Evolutionary conservation across 2,329 filamentous ascomycete species (phyloP).

Genomic region (Ophiostoma montium): DNA sequence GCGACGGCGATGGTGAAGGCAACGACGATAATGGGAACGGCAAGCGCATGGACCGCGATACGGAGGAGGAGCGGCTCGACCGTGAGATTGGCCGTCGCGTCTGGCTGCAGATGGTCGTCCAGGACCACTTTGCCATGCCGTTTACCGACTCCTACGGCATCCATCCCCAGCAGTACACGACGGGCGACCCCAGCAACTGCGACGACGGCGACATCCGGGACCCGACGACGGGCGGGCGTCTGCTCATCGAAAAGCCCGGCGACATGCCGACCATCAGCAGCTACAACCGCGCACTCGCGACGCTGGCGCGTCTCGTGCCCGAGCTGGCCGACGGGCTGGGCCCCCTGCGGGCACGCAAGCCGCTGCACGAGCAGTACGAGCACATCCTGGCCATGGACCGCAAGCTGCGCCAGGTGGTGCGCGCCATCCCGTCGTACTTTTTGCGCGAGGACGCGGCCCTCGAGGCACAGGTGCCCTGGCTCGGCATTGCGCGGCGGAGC

Average conservation of each 20-base stretch:
- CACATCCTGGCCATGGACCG: conserved; percentile 21
- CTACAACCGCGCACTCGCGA: conserved; percentile 18
- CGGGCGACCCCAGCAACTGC: conserved; percentile 19
- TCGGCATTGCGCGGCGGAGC: conserved; percentile 21
- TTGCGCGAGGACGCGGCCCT: conserved; percentile 15
- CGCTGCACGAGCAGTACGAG: conserved; percentile 19
- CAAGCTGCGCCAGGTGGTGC: conserved; percentile 21
- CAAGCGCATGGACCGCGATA: conserved; percentile 4
- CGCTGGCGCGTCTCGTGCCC: conserved; percentile 20
- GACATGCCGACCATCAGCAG: conserved; percentile 13
- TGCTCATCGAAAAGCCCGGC: conserved; percentile 7
- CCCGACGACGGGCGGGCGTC: conserved; percentile 7
- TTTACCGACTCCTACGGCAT: conserved; percentile 25
- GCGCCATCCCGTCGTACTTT: conserved; percentile 20
- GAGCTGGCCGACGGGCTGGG: conserved; percentile 20
- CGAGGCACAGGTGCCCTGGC: conserved; percentile 18
- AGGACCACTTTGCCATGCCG: conserved; percentile 23
- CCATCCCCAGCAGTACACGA: conserved; percentile 21
- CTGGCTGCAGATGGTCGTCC: conserved; percentile 25
- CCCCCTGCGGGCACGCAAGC: conserved; percentile 18
- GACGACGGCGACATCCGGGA: conserved; percentile 21
- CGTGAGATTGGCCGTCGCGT: conserved; percentile 22
- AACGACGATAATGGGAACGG: conserved; percentile 3
- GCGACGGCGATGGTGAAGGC: neutral
- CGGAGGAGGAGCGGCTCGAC: conserved; percentile 11